These are phyloP conservation scores for Coniophora puteana DNA, from an alignment of 1,284 basidiomycete species.

Conservation along the genomic window DNA sequence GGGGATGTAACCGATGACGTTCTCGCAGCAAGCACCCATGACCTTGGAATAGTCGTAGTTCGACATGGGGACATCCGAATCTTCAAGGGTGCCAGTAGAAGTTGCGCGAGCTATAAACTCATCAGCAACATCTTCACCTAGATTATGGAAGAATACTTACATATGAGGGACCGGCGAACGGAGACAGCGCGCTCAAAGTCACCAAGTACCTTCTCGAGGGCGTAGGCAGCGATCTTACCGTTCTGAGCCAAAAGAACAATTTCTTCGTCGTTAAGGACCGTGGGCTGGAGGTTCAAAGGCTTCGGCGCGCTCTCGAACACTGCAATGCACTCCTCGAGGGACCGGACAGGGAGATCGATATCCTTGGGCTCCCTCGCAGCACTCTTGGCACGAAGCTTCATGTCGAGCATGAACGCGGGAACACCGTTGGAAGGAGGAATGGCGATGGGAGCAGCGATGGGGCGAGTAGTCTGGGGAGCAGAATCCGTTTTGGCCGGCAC, in stretches of 20 bases:
- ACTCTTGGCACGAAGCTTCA: slow-evolving; percentile 37
- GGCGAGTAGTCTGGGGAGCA: slow-evolving; percentile 13
- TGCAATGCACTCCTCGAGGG: slow-evolving; percentile 81
- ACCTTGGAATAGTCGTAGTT: slow-evolving; percentile 95
- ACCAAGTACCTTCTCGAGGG: slow-evolving; percentile 89
- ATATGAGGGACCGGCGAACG: slow-evolving; percentile 88
- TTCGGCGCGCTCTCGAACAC: slow-evolving; percentile 84
- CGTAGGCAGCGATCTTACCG: slow-evolving; percentile 93
- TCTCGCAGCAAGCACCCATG: slow-evolving; percentile 98
- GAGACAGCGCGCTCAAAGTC: slow-evolving; percentile 86
- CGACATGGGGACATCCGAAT: slow-evolving; percentile 78
- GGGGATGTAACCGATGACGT: slow-evolving; percentile 97
- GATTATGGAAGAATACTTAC: slow-evolving; percentile 42
- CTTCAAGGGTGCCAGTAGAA: slow-evolving; percentile 81
- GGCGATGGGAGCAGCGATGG: slow-evolving; percentile 23
- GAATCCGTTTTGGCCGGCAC: slow-evolving; percentile 13
- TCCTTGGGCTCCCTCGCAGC: slow-evolving; percentile 15
- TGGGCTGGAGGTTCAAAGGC: slow-evolving; percentile 50
- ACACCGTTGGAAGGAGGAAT: slow-evolving; percentile 19
- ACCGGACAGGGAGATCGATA: slow-evolving; percentile 37
- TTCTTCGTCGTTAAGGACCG: slow-evolving; percentile 87
- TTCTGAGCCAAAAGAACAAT: slow-evolving; percentile 86
- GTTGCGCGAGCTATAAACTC: slow-evolving; percentile 74
- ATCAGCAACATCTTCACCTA: slow-evolving; percentile 9
- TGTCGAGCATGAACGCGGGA: slow-evolving; percentile 46